Evolutionary conservation across 1,139 yeast species (phyloP).

Genomic region (Hansenula sp.): DNA sequence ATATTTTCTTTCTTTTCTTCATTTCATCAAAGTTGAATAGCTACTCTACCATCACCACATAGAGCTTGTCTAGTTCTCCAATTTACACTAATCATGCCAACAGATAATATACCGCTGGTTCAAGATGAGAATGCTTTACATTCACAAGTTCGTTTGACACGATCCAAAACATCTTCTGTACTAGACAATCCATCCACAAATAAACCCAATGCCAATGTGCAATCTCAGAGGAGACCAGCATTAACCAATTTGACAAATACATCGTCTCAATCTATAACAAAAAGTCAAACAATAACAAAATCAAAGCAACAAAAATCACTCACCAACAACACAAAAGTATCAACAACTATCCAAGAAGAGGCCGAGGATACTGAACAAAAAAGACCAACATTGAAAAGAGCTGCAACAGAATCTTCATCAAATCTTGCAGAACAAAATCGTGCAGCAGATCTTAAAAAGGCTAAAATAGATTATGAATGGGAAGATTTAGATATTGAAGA

Average conservation of each 20-base stretch:
- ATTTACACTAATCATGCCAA: neutral
- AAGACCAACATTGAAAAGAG: slow-evolving; percentile 12
- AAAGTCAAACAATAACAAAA: neutral
- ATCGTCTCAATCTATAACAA: slow-evolving; percentile 1
- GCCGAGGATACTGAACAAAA: no score
- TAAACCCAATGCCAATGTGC: no score
- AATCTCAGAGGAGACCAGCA: slow-evolving; percentile 15
- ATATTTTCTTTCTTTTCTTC: no score
- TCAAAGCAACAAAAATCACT: neutral
- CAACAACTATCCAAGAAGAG: neutral
- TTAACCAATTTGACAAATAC: slow-evolving; percentile 21
- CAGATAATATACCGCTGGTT: neutral
- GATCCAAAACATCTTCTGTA: slow-evolving; percentile 5
- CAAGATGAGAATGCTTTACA: slow-evolving; percentile 1
- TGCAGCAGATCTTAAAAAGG: slow-evolving; percentile 1
- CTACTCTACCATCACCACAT: no score
- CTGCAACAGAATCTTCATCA: slow-evolving; percentile 7
- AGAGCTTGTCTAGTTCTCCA: no score
- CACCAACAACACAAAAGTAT: neutral
- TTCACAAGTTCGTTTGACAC: slow-evolving; percentile 5
- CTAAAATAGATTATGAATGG: slow-evolving; percentile 26
- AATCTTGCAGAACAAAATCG: slow-evolving; percentile 2
- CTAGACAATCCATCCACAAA: neutral
- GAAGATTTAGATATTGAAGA: slow-evolving; percentile 84
- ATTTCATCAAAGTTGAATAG: no score